phyloP scores from a whole-genome alignment of 73 alveolate species.

The Uronychia setigera region DNA sequence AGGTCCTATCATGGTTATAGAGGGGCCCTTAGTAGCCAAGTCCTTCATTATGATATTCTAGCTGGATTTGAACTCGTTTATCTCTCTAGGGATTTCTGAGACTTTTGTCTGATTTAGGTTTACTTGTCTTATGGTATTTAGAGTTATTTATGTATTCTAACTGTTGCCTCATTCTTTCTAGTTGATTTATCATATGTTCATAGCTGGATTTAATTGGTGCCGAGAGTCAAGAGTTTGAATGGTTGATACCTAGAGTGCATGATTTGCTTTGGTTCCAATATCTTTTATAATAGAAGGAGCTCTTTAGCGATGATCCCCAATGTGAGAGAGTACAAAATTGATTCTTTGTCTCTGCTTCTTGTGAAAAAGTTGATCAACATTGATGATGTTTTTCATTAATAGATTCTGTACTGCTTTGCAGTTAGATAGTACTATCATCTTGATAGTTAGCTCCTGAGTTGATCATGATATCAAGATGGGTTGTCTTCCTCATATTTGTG shows the following conservation, averaged over 20 bases:
- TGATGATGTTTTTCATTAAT: neutral
- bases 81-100: neutral
- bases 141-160: neutral
- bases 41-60: no score
- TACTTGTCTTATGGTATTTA: neutral
- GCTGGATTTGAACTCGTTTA: no score
- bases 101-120: neutral
- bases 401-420: no score
- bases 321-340: neutral
- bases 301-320: no score
- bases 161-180: neutral
- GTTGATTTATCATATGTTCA: neutral
- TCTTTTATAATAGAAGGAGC: neutral
- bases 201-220: neutral
- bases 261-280: neutral
- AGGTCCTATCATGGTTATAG: neutral
- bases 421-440: no score
- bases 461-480: no score
- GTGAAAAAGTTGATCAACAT: neutral
- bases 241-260: neutral
- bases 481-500: no score
- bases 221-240: neutral
- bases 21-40: neutral
- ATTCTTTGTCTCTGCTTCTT: neutral
- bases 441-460: no score